Evolutionary conservation across 2,329 filamentous ascomycete species (phyloP).

Genomic region (Talaromyces sp.): DNA sequence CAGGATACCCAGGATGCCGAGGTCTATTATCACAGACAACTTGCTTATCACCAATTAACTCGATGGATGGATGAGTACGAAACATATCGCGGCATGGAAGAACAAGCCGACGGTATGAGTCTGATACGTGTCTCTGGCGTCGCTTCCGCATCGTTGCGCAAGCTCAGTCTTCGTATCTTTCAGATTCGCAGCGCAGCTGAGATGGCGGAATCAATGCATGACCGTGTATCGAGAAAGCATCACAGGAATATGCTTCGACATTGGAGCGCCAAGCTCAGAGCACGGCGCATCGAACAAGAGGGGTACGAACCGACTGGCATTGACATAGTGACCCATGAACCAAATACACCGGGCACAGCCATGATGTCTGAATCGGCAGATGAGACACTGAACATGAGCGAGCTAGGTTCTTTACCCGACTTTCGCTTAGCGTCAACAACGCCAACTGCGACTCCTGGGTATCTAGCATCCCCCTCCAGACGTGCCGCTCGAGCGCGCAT

Average conservation of each 20-base stretch:
- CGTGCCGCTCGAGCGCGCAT: slow-evolving; percentile 43
- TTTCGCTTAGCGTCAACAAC: slow-evolving; percentile 31
- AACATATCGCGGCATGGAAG: slow-evolving; percentile 34
- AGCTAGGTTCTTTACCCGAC: slow-evolving; percentile 33
- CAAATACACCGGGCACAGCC: slow-evolving; percentile 28
- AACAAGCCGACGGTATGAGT: slow-evolving; percentile 47
- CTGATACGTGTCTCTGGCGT: slow-evolving; percentile 48
- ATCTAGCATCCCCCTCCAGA: slow-evolving; percentile 46
- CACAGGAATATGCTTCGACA: slow-evolving; percentile 54
- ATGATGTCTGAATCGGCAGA: slow-evolving; percentile 29
- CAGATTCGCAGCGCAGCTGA: slow-evolving; percentile 51
- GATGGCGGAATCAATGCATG: slow-evolving; percentile 52
- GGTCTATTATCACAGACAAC: slow-evolving; percentile 36
- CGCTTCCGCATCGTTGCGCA: slow-evolving; percentile 51
- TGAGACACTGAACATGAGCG: slow-evolving; percentile 37
- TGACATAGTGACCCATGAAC: slow-evolving; percentile 27
- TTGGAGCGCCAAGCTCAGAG: slow-evolving; percentile 50
- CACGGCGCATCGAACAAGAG: slow-evolving; percentile 30
- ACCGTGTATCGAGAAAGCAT: slow-evolving; percentile 55
- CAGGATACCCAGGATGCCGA: slow-evolving; percentile 39
- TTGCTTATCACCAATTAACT: slow-evolving; percentile 38
- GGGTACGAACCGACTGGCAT: slow-evolving; percentile 23
- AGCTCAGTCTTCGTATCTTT: slow-evolving; percentile 58
- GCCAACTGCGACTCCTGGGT: slow-evolving; percentile 41
- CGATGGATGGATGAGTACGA: slow-evolving; percentile 36